phyloP scores from a whole-genome alignment of 2,329 filamentous ascomycete genomes.

The Aspergillus glaucus region DNA sequence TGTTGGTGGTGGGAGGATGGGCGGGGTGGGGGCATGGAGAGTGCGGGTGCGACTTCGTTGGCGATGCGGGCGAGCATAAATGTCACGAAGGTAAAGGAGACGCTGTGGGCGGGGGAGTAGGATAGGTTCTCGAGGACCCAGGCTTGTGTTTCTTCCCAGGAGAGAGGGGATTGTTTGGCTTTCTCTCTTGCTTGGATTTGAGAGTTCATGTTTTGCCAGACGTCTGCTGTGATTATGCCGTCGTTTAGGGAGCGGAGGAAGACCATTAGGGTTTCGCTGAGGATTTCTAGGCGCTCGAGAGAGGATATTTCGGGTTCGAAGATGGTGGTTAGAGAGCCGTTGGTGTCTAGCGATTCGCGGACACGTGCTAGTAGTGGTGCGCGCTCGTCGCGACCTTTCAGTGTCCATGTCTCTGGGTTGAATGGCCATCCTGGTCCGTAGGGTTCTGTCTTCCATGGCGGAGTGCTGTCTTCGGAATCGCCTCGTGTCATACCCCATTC shows the following conservation, averaged over 20 bases:
- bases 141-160: slow-evolving; percentile 52
- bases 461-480: slow-evolving; percentile 26
- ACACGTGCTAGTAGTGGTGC: slow-evolving; percentile 39
- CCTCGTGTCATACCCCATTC: slow-evolving; percentile 56
- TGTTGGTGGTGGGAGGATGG: neutral
- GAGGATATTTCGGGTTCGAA: slow-evolving; percentile 60
- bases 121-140: slow-evolving; percentile 69
- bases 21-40: slow-evolving; percentile 10
- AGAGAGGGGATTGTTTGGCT: slow-evolving; percentile 41
- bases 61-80: slow-evolving; percentile 63
- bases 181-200: slow-evolving; percentile 48
- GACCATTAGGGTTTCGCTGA: slow-evolving; percentile 63
- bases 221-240: slow-evolving; percentile 63
- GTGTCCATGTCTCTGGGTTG: slow-evolving; percentile 43
- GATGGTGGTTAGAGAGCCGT: slow-evolving; percentile 53
- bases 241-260: slow-evolving; percentile 73
- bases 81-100: slow-evolving; percentile 81
- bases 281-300: slow-evolving; percentile 64
- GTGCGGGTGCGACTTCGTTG: slow-evolving; percentile 47
- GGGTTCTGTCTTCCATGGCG: slow-evolving; percentile 48
- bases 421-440: slow-evolving; percentile 53
- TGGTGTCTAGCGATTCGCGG: slow-evolving; percentile 66
- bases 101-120: slow-evolving; percentile 69
- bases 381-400: slow-evolving; percentile 36
- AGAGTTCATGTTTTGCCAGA: slow-evolving; percentile 66